These are phyloP conservation scores for Scutellaria barbata DNA, from an alignment of 257 asterid species.

Conservation along the genomic window DNA sequence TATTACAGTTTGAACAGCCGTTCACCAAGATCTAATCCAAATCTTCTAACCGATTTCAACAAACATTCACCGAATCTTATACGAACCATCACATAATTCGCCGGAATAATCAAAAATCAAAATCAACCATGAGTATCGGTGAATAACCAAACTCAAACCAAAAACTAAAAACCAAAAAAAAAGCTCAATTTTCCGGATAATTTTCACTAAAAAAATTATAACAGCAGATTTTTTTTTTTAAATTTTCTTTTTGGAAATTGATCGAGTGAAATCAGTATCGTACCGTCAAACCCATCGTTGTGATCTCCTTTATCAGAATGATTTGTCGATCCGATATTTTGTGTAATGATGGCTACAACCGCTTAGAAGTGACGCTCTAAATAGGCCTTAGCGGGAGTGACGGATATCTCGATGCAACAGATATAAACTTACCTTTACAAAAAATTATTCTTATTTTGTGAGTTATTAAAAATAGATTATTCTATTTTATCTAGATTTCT, in stretches of 20 bases:
- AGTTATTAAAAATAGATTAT: too few relatives aligned
- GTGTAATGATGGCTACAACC: slow-evolving; percentile 7
- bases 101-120: neutral
- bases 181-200: neutral
- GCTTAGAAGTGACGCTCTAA: slow-evolving; percentile 19
- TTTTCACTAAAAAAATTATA: neutral
- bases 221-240: too few relatives aligned
- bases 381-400: slow-evolving; percentile 29
- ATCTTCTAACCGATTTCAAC: neutral
- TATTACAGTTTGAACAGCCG: neutral
- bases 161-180: neutral
- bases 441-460: too few relatives aligned
- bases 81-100: neutral
- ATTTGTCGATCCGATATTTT: slow-evolving; percentile 26
- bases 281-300: slow-evolving; percentile 56
- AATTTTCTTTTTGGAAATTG: too few relatives aligned
- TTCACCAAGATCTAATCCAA: slow-evolving; percentile 26
- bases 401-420: slow-evolving; percentile 38
- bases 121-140: neutral
- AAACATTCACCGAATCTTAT: neutral
- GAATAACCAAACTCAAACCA: neutral
- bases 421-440: neutral
- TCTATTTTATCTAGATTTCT: too few relatives aligned
- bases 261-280: neutral
- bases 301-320: neutral